Conservation (phyloP, 345 rosid genomes). For the Passiflora organensis region DNA sequence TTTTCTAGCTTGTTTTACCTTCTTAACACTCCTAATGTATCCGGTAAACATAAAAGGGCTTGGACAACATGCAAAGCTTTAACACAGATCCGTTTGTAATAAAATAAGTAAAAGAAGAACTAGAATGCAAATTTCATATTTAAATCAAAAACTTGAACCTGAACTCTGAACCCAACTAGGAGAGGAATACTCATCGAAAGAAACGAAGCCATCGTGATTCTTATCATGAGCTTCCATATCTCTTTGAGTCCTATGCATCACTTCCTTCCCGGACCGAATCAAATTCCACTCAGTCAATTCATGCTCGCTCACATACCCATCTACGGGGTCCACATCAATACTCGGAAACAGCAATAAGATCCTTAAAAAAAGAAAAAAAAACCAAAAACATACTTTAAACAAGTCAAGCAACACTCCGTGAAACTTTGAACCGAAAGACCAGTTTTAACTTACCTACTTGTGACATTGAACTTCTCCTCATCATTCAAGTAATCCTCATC, state of each 20-base stretch:
- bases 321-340: conserved; percentile 75
- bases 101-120: too few species aligned
- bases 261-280: conserved; percentile 69
- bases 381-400: too few species aligned
- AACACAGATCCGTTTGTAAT: too few species aligned
- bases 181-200: conserved; percentile 80
- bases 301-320: conserved; percentile 66
- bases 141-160: conserved; percentile 30
- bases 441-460: conserved; percentile 41
- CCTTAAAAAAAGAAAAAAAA: conserved; percentile 36
- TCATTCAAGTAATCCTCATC: conserved; percentile 92
- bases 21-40: too few species aligned
- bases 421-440: neutral
- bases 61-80: too few species aligned
- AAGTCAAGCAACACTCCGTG: too few species aligned
- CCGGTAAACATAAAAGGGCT: too few species aligned
- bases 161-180: conserved; percentile 77
- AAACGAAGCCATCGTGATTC: conserved; percentile 73
- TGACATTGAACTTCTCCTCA: conserved; percentile 79
- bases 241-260: conserved; percentile 67
- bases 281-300: conserved; percentile 87
- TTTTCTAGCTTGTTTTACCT: too few species aligned
- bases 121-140: neutral
- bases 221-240: conserved; percentile 89
- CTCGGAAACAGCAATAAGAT: conserved; percentile 74